Percentiles rank a stretch among this genome's conserved stretches.
phyloP scores from a whole-genome alignment of 805 yeast genomes.

The Saccharomyces mikatae region DNA sequence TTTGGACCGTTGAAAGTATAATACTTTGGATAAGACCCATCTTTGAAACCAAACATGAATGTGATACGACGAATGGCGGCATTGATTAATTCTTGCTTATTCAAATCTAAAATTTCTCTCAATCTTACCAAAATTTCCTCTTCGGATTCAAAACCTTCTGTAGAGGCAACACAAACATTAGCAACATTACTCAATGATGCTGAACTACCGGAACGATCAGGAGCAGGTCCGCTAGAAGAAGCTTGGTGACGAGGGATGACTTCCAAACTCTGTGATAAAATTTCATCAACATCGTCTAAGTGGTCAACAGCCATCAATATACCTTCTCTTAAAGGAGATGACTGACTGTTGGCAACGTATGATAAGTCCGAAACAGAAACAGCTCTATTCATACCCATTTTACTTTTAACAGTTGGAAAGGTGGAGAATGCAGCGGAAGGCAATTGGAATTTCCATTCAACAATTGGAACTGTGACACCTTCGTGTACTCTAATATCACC shows the following conservation, averaged over 20 bases:
- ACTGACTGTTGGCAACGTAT: slow-evolving; percentile 67
- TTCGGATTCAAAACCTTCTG: slow-evolving; percentile 70
- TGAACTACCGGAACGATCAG: slow-evolving; percentile 36
- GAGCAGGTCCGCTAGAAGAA: slow-evolving; percentile 39
- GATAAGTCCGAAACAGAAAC: slow-evolving; percentile 89
- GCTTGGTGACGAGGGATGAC: slow-evolving; percentile 45
- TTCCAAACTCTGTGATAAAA: slow-evolving; percentile 66
- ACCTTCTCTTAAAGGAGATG: slow-evolving; percentile 71
- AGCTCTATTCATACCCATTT: slow-evolving; percentile 65
- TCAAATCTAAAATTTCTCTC: slow-evolving; percentile 55
- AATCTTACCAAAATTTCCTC: slow-evolving; percentile 58
- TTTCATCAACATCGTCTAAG: slow-evolving; percentile 84
- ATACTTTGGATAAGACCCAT: slow-evolving; percentile 89
- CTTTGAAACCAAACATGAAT: slow-evolving; percentile 73
- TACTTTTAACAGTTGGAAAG: slow-evolving; percentile 42
- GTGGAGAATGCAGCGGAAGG: slow-evolving; percentile 78
- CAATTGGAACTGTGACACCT: slow-evolving; percentile 51
- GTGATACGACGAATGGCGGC: slow-evolving; percentile 87
- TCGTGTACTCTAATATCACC: slow-evolving; percentile 61
- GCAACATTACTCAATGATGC: slow-evolving; percentile 64
- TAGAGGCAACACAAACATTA: slow-evolving; percentile 65
- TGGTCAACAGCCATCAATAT: slow-evolving; percentile 71
- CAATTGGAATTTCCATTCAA: slow-evolving; percentile 83
- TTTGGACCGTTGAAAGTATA: slow-evolving; percentile 89
- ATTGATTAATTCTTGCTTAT: slow-evolving; percentile 58